A percentile compares a stretch with the other conserved stretches of the same genome.
Conservation (phyloP, 2,329 filamentous ascomycete species). For the Alternaria solani region DNA sequence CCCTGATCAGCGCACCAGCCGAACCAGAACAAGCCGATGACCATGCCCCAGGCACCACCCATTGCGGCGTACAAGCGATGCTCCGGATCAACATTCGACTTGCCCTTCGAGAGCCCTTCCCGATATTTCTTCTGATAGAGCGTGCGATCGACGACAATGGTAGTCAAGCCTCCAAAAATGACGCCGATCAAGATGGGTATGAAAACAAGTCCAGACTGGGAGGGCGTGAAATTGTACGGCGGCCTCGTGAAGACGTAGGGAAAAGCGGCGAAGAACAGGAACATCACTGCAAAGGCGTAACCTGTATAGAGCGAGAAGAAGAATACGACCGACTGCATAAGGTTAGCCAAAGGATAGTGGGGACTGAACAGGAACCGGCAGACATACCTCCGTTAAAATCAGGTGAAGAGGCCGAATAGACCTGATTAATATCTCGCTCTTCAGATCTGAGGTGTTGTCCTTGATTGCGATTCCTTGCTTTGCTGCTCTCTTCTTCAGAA, state of each 20-base stretch:
- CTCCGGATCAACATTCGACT: constrained; percentile 58
- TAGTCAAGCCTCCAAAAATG: constrained; percentile 35
- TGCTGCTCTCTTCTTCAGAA: constrained; percentile 53
- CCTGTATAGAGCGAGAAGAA: constrained; percentile 48
- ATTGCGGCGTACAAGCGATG: constrained; percentile 67
- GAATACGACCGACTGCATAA: constrained; percentile 41
- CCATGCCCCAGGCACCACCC: constrained; percentile 63
- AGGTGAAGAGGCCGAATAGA: constrained; percentile 62
- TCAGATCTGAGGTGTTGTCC: constrained; percentile 20
- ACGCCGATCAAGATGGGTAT: constrained; percentile 46
- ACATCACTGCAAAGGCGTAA: constrained; percentile 47
- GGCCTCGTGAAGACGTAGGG: constrained; percentile 44
- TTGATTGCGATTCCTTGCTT: constrained; percentile 11
- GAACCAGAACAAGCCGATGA: constrained; percentile 67
- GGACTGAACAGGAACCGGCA: constrained; percentile 1
- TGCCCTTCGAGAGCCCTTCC: constrained; percentile 36
- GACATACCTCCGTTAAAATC: constrained; percentile 42
- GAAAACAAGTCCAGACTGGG: constrained; percentile 45
- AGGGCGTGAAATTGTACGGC: constrained; percentile 41
- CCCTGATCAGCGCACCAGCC: constrained; percentile 62
- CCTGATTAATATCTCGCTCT: constrained; percentile 49
- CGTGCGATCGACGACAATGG: constrained; percentile 46
- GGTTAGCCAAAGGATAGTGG: background rate
- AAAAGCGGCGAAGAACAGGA: constrained; percentile 48
- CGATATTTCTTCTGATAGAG: constrained; percentile 49